phyloP scores from a whole-genome alignment of 768 basidiomycete genomes.

The Amanita pseudoporphyria region DNA sequence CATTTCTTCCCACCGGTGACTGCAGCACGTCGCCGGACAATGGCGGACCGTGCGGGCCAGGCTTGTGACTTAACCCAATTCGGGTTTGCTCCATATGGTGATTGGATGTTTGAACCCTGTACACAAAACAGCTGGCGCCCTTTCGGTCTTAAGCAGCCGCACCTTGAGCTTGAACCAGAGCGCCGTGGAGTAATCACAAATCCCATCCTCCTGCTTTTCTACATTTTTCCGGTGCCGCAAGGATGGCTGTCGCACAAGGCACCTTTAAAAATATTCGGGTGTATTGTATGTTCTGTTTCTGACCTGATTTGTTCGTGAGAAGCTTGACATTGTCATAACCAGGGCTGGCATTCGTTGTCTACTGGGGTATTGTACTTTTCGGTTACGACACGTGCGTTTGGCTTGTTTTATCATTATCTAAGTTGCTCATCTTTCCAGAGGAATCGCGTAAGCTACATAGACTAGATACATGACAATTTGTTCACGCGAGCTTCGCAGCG shows the following conservation, averaged over 20 bases:
- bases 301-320: background rate
- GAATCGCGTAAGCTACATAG: background rate
- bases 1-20: no score
- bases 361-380: slow-evolving; percentile 77
- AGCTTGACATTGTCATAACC: background rate
- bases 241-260: background rate
- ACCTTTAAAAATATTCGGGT: slow-evolving; percentile 45
- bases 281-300: slow-evolving; percentile 37
- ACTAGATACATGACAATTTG: background rate
- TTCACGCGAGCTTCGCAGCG: slow-evolving; percentile 26
- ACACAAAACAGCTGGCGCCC: no score
- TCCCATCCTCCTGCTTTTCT: background rate
- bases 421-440: background rate
- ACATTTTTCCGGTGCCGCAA: background rate
- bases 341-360: slow-evolving; percentile 68
- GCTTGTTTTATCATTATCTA: slow-evolving; percentile 13
- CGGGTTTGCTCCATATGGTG: background rate
- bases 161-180: no score
- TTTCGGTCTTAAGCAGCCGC: no score
- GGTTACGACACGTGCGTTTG: slow-evolving; percentile 67
- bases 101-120: no score
- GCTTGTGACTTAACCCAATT: background rate
- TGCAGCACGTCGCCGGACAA: no score
- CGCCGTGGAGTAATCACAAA: background rate
- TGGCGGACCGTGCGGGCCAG: no score